Evolutionary conservation across 805 yeast genomes (phyloP), one percentile per base, ranked within the genome.

Genomic region (Yamadazyma insecticola): DNA sequence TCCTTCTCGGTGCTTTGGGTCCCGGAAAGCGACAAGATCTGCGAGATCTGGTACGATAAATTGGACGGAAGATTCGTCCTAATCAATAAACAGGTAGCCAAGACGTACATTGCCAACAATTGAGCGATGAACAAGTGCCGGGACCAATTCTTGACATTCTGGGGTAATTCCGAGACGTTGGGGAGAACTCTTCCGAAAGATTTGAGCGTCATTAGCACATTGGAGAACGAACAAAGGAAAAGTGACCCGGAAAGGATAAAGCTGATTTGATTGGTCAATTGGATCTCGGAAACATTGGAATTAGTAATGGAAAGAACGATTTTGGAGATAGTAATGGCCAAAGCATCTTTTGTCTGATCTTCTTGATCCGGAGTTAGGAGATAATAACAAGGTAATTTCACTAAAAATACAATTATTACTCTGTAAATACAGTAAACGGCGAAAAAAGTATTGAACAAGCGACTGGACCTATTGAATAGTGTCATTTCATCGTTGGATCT

Each of bases 151-250:
- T 47, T 51, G 3, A 31, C 30, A 6, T 32, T 16, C 24, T 35
- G 33, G 6, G 33, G 33, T 10, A 22, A 13, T 6, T 42, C 33
- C 5, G 46, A 40, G n/a, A 46, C 24, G 1, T 40, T 27, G 2
- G 65, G 60, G 24, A 58, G 48, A 16, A 55, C 37, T 21, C 50
- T 45, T 7, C 59, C 52, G 11, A 80, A 53, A 20, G 80, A 78
- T 24, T 74, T 68, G 36, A 81, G 70, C 0, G 89, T 79, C 24
- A 69, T 29, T 28, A 70, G 51, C 1, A 81, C 88, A 33, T 79
- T 79, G 16, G 81, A 76, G 43, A 81, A 68, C 1, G 86, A 77
- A 36, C 81, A 70, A 1, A 74, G 46, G 43, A 81, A 81, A 31
- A 81, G 59, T 11, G 70, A 65, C 8, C 80, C 75, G 1, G 85